Percentiles rank a stretch among this genome's conserved stretches.
Evolutionary conservation across 1,284 basidiomycete genomes (phyloP).

Genomic region (Papiliotrema nemorosa): DNA sequence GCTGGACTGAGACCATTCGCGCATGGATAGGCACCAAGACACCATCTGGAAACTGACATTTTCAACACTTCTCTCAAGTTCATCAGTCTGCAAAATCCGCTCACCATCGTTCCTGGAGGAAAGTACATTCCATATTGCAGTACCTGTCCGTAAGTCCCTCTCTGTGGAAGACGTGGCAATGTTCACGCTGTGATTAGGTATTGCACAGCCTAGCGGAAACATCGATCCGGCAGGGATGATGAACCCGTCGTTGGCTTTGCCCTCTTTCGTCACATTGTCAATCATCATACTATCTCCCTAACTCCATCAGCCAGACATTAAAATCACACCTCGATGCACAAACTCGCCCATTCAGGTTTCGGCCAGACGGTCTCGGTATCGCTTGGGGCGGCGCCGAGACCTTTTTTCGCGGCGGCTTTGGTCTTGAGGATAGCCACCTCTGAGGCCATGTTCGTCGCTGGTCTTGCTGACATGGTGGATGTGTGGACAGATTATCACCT

Average conservation of each 20-base stretch:
- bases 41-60: slow-evolving; percentile 32
- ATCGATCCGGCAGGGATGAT: slow-evolving; percentile 36
- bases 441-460: slow-evolving; percentile 17
- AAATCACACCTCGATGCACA: too few relatives aligned
- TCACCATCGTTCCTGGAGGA: slow-evolving; percentile 38
- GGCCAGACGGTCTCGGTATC: slow-evolving; percentile 46
- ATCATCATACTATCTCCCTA: slow-evolving; percentile 32
- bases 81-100: neutral
- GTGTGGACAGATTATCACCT: too few relatives aligned
- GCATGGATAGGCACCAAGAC: slow-evolving; percentile 38
- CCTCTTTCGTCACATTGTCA: slow-evolving; percentile 30
- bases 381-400: slow-evolving; percentile 60
- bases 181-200: slow-evolving; percentile 20
- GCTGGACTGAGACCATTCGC: slow-evolving; percentile 38
- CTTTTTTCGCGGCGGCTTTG: slow-evolving; percentile 34
- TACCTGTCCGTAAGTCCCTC: slow-evolving; percentile 4
- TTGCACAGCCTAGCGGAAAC: slow-evolving; percentile 34
- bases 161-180: too few relatives aligned
- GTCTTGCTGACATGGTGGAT: neutral
- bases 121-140: slow-evolving; percentile 35
- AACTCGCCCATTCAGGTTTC: slow-evolving; percentile 34
- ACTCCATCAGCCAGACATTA: neutral
- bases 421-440: slow-evolving; percentile 36
- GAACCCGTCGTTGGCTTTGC: slow-evolving; percentile 25
- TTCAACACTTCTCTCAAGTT: neutral